Evolutionary conservation across 2,329 filamentous ascomycete species (phyloP), one percentile per base, ranked within the genome.

Genomic region (Uncinocarpus reesii): DNA sequence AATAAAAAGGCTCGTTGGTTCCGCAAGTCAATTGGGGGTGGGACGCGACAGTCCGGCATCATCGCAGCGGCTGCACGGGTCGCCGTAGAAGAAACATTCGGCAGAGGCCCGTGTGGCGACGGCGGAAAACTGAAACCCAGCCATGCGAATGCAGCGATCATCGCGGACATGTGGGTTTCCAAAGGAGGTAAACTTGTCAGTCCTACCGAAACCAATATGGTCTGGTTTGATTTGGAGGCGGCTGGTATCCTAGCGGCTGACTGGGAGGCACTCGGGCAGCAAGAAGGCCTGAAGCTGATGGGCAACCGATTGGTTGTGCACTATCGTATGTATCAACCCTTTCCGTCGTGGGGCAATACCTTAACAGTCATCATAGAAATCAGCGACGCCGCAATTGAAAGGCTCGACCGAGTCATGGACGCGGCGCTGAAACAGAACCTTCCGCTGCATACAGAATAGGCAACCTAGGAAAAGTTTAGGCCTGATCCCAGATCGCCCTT

Each of bases 171-270:
- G 54, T 94, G 87, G 87, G 75, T 71, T 4, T 68, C 67, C 13
- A 70, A 81, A 44, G 86, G 86, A 3, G 87, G 86, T 1, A 78
- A 76, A 65, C 66, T 87, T 49, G 65, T 73, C 16, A 73, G 81
- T 51, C 82, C 84, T 0, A 81, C 84, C 1, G 81, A 94, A 60
- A 93, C 87, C n/a, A 94, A 94, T 67, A 93, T 94, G 85, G 79
- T 86, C 28, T 94, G 86, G 86, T 60, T 93, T 50, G 82, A 93
- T 62, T 69, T 92, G 13, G 75, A 79, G 24, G 74, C 74, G 1
- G 75, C 77, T 8, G 76, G 77, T 0, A 62, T 81, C 26, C 67
- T 70, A 2, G 62, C 62, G 3, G 71, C 75, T 44, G 70, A 75
- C 34, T 76, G 81, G 52, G 71, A 76, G 7, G 68, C 71, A 49